These are phyloP conservation scores for Podaxis sp. DNA, from an alignment of 768 basidiomycete species.

Conservation along the genomic window DNA sequence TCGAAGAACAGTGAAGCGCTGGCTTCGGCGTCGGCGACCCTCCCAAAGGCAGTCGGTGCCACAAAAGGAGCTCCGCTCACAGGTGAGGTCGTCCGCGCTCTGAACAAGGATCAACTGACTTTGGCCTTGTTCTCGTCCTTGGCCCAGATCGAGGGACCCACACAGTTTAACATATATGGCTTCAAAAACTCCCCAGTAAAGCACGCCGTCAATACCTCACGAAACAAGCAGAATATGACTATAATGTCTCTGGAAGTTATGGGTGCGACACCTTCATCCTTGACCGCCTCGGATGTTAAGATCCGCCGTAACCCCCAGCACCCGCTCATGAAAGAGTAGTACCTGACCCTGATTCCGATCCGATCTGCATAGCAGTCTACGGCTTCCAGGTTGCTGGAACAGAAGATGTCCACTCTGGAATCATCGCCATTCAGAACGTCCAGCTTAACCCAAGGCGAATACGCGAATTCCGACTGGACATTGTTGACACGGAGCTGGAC, in stretches of 20 bases:
- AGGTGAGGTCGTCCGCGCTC: conserved; percentile 37
- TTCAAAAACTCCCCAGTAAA: conserved; percentile 54
- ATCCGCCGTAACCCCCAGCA: conserved; percentile 35
- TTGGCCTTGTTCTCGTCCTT: conserved; percentile 2
- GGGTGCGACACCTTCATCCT: conserved; percentile 44
- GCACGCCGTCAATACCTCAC: conserved; percentile 23
- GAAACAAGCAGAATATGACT: conserved; percentile 75
- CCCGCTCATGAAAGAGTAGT: conserved; percentile 56
- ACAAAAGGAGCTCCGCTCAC: conserved; percentile 39
- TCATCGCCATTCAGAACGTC: conserved; percentile 50
- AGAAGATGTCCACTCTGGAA: conserved; percentile 40
- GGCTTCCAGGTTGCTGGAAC: conserved; percentile 58
- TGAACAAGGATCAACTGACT: background rate
- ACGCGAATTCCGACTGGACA: conserved; percentile 45
- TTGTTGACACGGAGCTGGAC: conserved; percentile 71
- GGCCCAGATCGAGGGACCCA: conserved; percentile 64
- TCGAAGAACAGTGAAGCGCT: conserved; percentile 57
- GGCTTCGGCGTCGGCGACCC: conserved; percentile 26
- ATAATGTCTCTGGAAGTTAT: conserved; percentile 84
- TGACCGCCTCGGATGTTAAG: background rate
- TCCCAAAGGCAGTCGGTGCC: conserved; percentile 15
- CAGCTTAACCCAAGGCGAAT: conserved; percentile 41
- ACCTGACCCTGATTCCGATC: conserved; percentile 67
- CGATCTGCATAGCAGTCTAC: conserved; percentile 72
- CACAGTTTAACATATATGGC: conserved; percentile 72